These are phyloP conservation scores for Plasmopara muralis DNA, from an alignment of 352 stramenopile species.

Conservation along the genomic window DNA sequence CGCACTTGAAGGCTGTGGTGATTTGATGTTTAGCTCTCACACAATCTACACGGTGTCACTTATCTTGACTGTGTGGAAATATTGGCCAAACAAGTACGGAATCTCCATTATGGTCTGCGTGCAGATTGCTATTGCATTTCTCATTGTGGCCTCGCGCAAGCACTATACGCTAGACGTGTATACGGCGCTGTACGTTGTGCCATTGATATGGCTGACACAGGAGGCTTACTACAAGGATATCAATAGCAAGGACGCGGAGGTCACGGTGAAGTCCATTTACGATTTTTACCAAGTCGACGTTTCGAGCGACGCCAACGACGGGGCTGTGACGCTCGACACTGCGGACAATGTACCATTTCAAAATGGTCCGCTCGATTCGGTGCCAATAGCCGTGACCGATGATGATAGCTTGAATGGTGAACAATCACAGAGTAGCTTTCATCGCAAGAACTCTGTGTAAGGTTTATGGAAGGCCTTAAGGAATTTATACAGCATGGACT, in stretches of 20 bases:
- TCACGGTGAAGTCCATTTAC: conserved; percentile 60
- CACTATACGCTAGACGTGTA: conserved; percentile 90
- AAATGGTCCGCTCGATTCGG: conserved; percentile 16
- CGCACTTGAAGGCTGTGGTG: conserved; percentile 80
- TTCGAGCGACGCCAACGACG: conserved; percentile 22
- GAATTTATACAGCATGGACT: no score
- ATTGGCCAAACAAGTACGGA: conserved; percentile 77
- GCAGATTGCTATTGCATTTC: conserved; percentile 79
- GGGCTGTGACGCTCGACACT: conserved; percentile 17
- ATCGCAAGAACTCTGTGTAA: conserved; percentile 53
- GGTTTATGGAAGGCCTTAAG: not conserved
- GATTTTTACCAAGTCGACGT: conserved; percentile 55
- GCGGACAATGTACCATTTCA: conserved; percentile 7
- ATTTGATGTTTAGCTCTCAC: conserved; percentile 91
- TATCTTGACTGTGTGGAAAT: conserved; percentile 82
- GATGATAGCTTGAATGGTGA: conserved; percentile 31
- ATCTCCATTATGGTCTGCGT: conserved; percentile 65
- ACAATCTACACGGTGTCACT: conserved; percentile 89
- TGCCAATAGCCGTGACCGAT: conserved; percentile 31
- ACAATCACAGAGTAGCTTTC: conserved; percentile 19
- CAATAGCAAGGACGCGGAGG: conserved; percentile 65
- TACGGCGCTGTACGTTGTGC: conserved; percentile 83
- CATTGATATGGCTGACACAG: conserved; percentile 75
- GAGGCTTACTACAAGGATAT: conserved; percentile 80
- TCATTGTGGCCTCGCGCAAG: conserved; percentile 85